Evolutionary conservation across 345 rosid genomes (phyloP), one percentile per base, ranked within the genome.

Genomic region (Gossypium rotundifolium): DNA sequence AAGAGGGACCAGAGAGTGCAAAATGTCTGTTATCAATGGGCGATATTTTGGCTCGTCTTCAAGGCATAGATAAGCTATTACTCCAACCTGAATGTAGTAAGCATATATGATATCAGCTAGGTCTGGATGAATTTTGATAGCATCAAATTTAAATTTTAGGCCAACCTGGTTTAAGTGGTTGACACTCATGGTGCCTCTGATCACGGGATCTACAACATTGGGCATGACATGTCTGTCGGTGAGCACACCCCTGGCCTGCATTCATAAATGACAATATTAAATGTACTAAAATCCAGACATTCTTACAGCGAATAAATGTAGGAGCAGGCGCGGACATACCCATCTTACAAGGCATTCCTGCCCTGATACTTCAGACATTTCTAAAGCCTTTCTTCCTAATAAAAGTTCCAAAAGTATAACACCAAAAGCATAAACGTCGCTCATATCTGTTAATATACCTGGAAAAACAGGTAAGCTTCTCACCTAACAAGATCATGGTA

Each of bases 231-330:
- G 75, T 86, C 96, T 84, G 79, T 90, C 91, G 38, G 92, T 90
- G 14, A 94, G 97, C 80, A 89, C 90, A 83, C 94, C 93, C 94
- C 89, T 89, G 81, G 97, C 97, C 97, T 94, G 87, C 75, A 9
- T 57, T 23, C 38, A 58, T 58, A 44, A 60, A 60, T 12, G 8
- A 59, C 60, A 57, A 40, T 0, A 85, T 72, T 75, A 51, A 49
- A 20, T n/a, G 52, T 27, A 33, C 12, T 12, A 9, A 9, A 9
- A 44, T 23, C 51, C 3, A 18, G 23, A 51, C 38, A 14, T 42
- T 25, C 40, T 49, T 61, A 46, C 14, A 20, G 18, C 9, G 38
- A 29, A 46, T 58, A 44, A 33, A 23, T 6, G 40, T 18, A 51
- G 65, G 77, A 67, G 42, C 20, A 63, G n/a, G 42, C 63, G 4